Percentiles rank a stretch among this genome's conserved stretches.
Conservation (phyloP, 441 rosid species). For the Erodium texanum region DNA sequence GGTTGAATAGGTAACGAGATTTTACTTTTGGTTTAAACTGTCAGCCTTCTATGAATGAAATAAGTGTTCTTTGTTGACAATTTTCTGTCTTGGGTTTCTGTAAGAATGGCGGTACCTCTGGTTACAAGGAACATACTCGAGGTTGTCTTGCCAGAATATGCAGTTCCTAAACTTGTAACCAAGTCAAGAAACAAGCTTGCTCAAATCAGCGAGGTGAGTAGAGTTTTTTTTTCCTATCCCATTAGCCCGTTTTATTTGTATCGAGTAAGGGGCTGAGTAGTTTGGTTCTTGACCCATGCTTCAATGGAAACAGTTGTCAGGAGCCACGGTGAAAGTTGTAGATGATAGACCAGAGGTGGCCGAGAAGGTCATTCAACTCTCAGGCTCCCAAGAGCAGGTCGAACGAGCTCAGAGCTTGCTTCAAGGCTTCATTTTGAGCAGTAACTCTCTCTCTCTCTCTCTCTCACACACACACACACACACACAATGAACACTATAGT, state of each 20-base stretch:
- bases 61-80: too few species aligned
- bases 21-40: not conserved
- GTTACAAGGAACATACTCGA: slow-evolving; percentile 90
- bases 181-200: slow-evolving; percentile 83
- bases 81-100: slow-evolving; percentile 3
- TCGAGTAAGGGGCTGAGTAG: not conserved
- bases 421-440: slow-evolving; percentile 92
- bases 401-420: slow-evolving; percentile 96
- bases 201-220: slow-evolving; percentile 78
- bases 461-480: too few species aligned
- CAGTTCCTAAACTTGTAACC: slow-evolving; percentile 73
- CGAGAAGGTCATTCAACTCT: slow-evolving; percentile 65
- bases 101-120: slow-evolving; percentile 61
- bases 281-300: slow-evolving; percentile 7
- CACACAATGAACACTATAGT: too few species aligned
- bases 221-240: too few species aligned
- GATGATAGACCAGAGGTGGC: slow-evolving; percentile 62
- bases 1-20: slow-evolving; percentile 46
- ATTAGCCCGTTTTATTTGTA: not conserved
- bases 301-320: slow-evolving; percentile 53
- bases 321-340: slow-evolving; percentile 71
- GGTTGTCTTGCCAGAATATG: slow-evolving; percentile 78
- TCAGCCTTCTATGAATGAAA: not conserved
- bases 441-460: slow-evolving; percentile 30
- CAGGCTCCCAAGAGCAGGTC: slow-evolving; percentile 85